Evolutionary conservation across 2,329 filamentous ascomycete genomes (phyloP).

Genomic region (Cadophora malorum): DNA sequence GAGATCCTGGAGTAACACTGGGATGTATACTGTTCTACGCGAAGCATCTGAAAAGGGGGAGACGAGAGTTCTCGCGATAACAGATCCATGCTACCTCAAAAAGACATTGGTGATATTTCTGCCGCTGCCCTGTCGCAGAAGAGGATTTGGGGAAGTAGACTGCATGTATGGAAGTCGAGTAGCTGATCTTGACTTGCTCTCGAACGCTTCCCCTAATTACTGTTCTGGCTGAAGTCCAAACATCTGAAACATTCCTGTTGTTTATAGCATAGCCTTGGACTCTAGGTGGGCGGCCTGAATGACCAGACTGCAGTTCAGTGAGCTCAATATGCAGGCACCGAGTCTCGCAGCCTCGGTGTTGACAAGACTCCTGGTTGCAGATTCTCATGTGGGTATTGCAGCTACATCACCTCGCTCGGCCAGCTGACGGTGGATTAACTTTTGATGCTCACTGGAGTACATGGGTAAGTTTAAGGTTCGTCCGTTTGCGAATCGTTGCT

Average conservation of each 20-base stretch:
- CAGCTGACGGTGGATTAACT: background rate
- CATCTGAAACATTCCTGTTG: slow-evolving; percentile 9
- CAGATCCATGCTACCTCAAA: background rate
- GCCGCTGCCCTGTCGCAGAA: background rate
- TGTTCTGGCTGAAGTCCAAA: background rate
- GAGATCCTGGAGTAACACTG: background rate
- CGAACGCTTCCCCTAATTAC: background rate
- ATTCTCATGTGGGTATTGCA: slow-evolving; percentile 10
- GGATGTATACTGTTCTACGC: background rate
- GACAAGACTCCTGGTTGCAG: slow-evolving; percentile 1
- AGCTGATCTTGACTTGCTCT: background rate
- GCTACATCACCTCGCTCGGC: background rate
- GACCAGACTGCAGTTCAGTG: background rate
- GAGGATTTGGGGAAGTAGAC: background rate
- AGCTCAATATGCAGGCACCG: background rate
- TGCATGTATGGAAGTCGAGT: background rate
- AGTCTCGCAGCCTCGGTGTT: background rate
- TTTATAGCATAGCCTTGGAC: background rate
- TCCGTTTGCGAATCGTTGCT: background rate
- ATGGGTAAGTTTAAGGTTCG: slow-evolving; percentile 5
- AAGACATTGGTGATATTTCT: background rate
- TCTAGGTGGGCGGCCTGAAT: background rate
- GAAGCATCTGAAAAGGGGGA: background rate
- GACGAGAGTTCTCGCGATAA: background rate
- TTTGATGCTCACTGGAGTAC: background rate